Percentiles rank a stretch among this genome's conserved stretches.
These are phyloP conservation scores for Acer yangbiense DNA, from an alignment of 345 rosid genomes.

Conservation along the genomic window DNA sequence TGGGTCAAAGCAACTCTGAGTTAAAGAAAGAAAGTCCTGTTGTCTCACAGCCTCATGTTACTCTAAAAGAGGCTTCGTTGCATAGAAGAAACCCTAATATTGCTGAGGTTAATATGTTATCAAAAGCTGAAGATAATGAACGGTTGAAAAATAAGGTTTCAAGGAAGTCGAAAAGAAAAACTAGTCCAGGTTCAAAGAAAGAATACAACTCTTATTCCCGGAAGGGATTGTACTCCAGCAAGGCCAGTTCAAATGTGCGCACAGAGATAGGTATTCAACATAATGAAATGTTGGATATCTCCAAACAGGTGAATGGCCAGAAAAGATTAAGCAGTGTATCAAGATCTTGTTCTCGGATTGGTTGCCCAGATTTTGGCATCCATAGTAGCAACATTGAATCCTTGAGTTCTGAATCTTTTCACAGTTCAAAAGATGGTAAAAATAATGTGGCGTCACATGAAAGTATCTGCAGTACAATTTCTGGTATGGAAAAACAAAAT, in stretches of 20 bases:
- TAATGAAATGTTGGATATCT: constrained; percentile 24
- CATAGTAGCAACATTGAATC: constrained; percentile 9
- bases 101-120: constrained; percentile 19
- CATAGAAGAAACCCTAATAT: constrained; percentile 26
- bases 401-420: constrained; percentile 29
- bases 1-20: constrained; percentile 21
- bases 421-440: constrained; percentile 21
- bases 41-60: constrained; percentile 17
- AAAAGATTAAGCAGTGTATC: constrained; percentile 21
- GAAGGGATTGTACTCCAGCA: constrained; percentile 34
- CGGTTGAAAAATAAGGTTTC: constrained; percentile 28
- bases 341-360: constrained; percentile 17
- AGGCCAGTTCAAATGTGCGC: constrained; percentile 19
- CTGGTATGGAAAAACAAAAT: constrained; percentile 16
- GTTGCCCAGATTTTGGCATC: constrained; percentile 16
- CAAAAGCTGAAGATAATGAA: constrained; percentile 28
- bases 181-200: constrained; percentile 31
- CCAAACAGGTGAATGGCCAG: constrained; percentile 17
- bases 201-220: constrained; percentile 21
- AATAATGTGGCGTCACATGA: constrained; percentile 15
- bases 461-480: constrained; percentile 13
- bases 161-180: constrained; percentile 40
- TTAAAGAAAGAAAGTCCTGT: constrained; percentile 25
- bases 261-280: constrained; percentile 18
- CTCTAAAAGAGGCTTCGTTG: constrained; percentile 23